Percentiles rank a stretch among this genome's conserved stretches.
phyloP scores from a whole-genome alignment of 257 asterid genomes.

The Primulina eburnea region DNA sequence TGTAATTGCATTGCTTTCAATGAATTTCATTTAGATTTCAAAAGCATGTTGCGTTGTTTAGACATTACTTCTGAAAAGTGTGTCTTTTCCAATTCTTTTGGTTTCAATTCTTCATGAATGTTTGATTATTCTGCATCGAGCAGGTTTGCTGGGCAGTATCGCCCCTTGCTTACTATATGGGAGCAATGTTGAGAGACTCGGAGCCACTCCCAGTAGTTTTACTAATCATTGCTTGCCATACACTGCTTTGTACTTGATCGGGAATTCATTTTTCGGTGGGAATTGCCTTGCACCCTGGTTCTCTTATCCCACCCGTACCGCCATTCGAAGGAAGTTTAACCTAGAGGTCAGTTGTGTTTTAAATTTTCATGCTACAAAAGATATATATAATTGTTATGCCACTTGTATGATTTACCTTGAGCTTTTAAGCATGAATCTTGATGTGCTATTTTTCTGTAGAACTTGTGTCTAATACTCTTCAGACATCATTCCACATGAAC shows the following conservation, averaged over 20 bases:
- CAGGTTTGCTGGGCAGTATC: conserved; percentile 82
- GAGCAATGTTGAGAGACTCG: conserved; percentile 79
- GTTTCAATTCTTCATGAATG: not conserved
- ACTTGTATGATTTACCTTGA: no score
- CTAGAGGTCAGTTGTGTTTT: conserved; percentile 55
- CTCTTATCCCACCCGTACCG: conserved; percentile 75
- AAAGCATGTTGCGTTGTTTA: not conserved
- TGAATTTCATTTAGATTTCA: not conserved
- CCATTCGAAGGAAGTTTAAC: conserved; percentile 79
- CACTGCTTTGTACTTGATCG: conserved; percentile 73
- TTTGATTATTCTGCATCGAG: conserved; percentile 22
- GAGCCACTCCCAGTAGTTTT: conserved; percentile 61
- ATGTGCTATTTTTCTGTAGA: no score
- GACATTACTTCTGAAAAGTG: not conserved
- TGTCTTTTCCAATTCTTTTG: not conserved
- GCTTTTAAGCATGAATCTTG: not conserved
- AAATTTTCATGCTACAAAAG: not conserved
- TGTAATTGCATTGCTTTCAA: not conserved
- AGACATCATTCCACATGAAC: no score
- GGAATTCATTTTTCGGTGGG: conserved; percentile 67
- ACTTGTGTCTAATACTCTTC: no score
- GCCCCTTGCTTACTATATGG: conserved; percentile 96
- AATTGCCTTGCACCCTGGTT: conserved; percentile 88
- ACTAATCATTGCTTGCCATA: conserved; percentile 85
- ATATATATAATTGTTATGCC: not conserved